Evolutionary conservation across 164 flowering plant species (phyloP).

Genomic region (Nymphaea colorata): DNA sequence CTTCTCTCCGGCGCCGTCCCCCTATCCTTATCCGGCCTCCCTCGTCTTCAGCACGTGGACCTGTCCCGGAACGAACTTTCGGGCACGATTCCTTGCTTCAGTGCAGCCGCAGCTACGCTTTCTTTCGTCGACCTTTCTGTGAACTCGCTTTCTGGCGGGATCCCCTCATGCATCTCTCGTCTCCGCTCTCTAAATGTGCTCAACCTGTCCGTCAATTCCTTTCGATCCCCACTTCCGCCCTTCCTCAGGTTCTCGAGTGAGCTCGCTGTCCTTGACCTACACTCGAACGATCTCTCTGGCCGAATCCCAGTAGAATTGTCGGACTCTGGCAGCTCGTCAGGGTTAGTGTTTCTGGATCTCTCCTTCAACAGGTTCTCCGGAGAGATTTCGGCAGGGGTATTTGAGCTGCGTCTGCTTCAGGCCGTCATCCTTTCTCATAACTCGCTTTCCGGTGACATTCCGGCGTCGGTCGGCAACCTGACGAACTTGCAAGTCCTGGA

Average conservation of each 20-base stretch:
- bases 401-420: constrained; percentile 75
- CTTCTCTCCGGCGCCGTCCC: constrained; percentile 44
- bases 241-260: constrained; percentile 57
- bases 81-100: constrained; percentile 74
- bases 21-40: constrained; percentile 20
- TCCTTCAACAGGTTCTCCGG: constrained; percentile 73
- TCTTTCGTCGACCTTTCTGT: constrained; percentile 40
- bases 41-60: constrained; percentile 28
- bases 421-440: constrained; percentile 78
- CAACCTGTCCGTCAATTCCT: constrained; percentile 51
- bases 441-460: constrained; percentile 64
- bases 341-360: constrained; percentile 67
- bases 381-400: constrained; percentile 52
- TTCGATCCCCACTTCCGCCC: constrained; percentile 54
- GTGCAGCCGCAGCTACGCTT: constrained; percentile 41
- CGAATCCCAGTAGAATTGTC: constrained; percentile 50
- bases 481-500: constrained; percentile 87
- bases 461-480: constrained; percentile 74
- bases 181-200: constrained; percentile 39
- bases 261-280: constrained; percentile 64
- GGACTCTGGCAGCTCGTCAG: constrained; percentile 49
- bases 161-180: constrained; percentile 71
- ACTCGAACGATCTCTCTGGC: constrained; percentile 66
- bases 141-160: constrained; percentile 63
- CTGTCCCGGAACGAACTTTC: constrained; percentile 41